Evolutionary conservation across 2,329 filamentous ascomycete genomes (phyloP).

Genomic region (Aspergillus sp.): DNA sequence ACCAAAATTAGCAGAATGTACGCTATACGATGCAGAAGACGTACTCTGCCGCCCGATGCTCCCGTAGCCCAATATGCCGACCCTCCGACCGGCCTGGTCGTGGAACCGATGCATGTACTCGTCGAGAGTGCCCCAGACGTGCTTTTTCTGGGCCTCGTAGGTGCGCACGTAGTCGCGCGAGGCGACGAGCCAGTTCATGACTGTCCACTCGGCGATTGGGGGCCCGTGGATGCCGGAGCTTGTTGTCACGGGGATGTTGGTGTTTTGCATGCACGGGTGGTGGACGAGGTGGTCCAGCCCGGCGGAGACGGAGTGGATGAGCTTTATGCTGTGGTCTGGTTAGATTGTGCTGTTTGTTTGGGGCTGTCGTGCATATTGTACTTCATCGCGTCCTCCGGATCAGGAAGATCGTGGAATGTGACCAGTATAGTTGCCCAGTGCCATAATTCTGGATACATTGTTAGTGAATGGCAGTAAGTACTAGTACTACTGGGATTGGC

Average conservation of each 20-base stretch:
- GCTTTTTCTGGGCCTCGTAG: constrained; percentile 50
- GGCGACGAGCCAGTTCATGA: constrained; percentile 52
- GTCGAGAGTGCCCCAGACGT: constrained; percentile 36
- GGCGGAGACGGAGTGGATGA: constrained; percentile 50
- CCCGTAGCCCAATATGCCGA: constrained; percentile 55
- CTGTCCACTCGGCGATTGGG: constrained; percentile 58
- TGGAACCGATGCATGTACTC: constrained; percentile 22
- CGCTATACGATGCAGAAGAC: constrained; percentile 8
- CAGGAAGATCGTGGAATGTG: constrained; percentile 17
- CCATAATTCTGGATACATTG: constrained; percentile 11
- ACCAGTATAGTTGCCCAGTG: constrained; percentile 16
- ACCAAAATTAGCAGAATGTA: too few species aligned
- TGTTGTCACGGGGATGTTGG: constrained; percentile 46
- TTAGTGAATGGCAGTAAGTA: neutral
- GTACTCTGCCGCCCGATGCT: constrained; percentile 53
- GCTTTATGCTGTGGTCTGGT: constrained; percentile 24
- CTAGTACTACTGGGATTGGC: too few species aligned
- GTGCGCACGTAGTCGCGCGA: constrained; percentile 46
- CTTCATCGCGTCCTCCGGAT: constrained; percentile 19
- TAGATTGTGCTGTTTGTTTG: neutral
- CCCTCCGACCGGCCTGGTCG: constrained; percentile 49
- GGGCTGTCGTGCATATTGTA: constrained; percentile 4
- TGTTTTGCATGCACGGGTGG: constrained; percentile 46
- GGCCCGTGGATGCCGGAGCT: constrained; percentile 52
- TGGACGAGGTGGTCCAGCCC: constrained; percentile 47